These are phyloP conservation scores for Hirschioporus abietinus DNA, from an alignment of 768 basidiomycete genomes.

Conservation along the genomic window DNA sequence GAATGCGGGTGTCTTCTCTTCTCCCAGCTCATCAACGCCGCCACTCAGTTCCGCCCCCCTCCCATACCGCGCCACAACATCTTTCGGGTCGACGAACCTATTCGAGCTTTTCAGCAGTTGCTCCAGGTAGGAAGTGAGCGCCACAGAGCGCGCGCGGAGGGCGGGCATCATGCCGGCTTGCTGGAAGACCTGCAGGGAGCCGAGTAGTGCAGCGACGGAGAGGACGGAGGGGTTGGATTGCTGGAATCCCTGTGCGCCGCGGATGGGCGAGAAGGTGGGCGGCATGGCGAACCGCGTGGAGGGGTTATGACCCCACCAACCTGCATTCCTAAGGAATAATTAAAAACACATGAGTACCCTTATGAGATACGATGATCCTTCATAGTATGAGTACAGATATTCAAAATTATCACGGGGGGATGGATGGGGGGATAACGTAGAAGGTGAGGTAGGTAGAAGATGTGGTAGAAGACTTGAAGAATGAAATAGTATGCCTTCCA, in stretches of 20 bases:
- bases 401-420: neutral
- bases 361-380: too few relatives aligned
- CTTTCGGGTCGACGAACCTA: slow-evolving; percentile 51
- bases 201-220: slow-evolving; percentile 72
- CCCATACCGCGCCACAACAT: slow-evolving; percentile 26
- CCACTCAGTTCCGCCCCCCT: slow-evolving; percentile 9
- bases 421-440: neutral
- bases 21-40: neutral
- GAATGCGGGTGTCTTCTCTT: slow-evolving; percentile 46
- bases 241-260: slow-evolving; percentile 92
- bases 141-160: slow-evolving; percentile 63
- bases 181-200: slow-evolving; percentile 77
- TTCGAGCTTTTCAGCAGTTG: slow-evolving; percentile 51
- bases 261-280: slow-evolving; percentile 71
- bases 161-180: slow-evolving; percentile 68
- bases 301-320: slow-evolving; percentile 97
- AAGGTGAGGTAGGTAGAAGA: neutral
- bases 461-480: neutral
- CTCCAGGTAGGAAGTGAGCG: slow-evolving; percentile 71
- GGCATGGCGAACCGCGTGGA: slow-evolving; percentile 90
- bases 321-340: slow-evolving; percentile 59
- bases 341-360: neutral
- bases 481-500: neutral
- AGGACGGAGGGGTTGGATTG: slow-evolving; percentile 92
- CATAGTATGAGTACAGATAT: too few relatives aligned